Conservation (phyloP, 1,284 basidiomycete genomes). For the Cryptococcus sp. region DNA sequence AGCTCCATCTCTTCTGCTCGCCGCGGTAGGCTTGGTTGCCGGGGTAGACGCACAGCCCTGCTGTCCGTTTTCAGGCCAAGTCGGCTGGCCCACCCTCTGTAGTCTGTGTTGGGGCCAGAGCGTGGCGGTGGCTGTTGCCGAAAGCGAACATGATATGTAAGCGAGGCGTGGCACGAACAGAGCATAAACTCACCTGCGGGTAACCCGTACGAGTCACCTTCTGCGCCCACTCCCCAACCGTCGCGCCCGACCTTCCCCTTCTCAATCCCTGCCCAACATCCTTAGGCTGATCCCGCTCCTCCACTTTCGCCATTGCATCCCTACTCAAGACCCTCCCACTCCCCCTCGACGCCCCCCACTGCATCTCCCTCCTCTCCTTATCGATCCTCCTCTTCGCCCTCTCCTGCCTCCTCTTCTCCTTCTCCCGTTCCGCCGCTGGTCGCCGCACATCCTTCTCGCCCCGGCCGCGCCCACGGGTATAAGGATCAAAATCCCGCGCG, state of each 20-base stretch:
- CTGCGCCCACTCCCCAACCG: conserved; percentile 10
- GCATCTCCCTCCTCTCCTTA: neutral
- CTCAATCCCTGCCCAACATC: neutral
- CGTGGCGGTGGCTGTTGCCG: neutral
- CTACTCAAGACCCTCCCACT: conserved; percentile 1
- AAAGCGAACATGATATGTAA: too few relatives aligned
- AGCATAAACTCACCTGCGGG: neutral
- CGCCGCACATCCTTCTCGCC: neutral
- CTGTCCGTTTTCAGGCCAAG: neutral
- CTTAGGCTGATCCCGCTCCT: conserved; percentile 4
- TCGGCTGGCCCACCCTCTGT: neutral
- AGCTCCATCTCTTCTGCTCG: neutral
- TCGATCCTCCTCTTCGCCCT: conserved; percentile 2
- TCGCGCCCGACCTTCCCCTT: conserved; percentile 1
- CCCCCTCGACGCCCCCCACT: neutral
- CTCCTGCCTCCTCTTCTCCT: conserved; percentile 10
- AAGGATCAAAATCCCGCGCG: neutral
- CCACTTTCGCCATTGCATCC: neutral
- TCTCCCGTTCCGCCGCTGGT: conserved; percentile 1
- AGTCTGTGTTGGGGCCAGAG: neutral
- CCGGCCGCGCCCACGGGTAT: neutral
- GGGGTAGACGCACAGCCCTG: neutral
- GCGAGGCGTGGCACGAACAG: too few relatives aligned
- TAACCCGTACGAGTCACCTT: neutral
- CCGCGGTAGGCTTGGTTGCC: neutral